Evolutionary conservation across 176 grass and related monocot genomes (phyloP), one percentile per base, ranked within the genome.

Genomic region (Zoysia japonica): DNA sequence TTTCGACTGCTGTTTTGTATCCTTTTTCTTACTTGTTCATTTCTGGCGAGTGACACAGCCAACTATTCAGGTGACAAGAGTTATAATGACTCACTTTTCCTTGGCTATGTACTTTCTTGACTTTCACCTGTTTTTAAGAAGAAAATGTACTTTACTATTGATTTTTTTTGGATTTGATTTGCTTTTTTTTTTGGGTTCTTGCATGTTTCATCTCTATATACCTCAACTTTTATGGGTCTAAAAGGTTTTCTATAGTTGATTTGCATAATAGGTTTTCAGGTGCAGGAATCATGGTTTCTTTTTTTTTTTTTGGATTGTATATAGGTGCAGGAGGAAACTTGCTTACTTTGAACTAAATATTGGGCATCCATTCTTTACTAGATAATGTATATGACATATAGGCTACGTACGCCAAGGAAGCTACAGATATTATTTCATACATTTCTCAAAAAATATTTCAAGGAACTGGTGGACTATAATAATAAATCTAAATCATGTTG

Each of bases 91-190:
- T 63, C 56, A 47, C 57, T 76, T 61, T 76, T 35, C 17, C 42
- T 76, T 60, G n/a, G n/a, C 54, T 37, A 36, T 44, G 47, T 75
- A 61, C 41, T 17, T 75, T 75, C 55, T 47, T 61, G 6, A 47
- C 11, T 76, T 76, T 76, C 7, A 42, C 17, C 0, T 38, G 46
- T 61, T 76, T 60, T 60, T 53, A 20, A n/a, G 28, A 74, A 5
- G 41, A 55, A 11, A 73, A 1, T 6, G 8, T 9, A 57, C 2
- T 57, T 17, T 17, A 40, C 37, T 51, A 9, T 54, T 4, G 17
- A 9, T n/a, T 73, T 43, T 74, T 15, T 50, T 74, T 74, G 71
- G 37, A 9, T 37, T 73, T 72, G 13, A n/a, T 73, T 56, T 72
- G 3, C 38, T n/a, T n/a, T n/a, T n/a, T 43, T 13, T 17, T 5